Percentiles rank a stretch among this genome's conserved stretches.
Evolutionary conservation across 768 basidiomycete genomes (phyloP).

Genomic region (Mycena olivaceomarginata): DNA sequence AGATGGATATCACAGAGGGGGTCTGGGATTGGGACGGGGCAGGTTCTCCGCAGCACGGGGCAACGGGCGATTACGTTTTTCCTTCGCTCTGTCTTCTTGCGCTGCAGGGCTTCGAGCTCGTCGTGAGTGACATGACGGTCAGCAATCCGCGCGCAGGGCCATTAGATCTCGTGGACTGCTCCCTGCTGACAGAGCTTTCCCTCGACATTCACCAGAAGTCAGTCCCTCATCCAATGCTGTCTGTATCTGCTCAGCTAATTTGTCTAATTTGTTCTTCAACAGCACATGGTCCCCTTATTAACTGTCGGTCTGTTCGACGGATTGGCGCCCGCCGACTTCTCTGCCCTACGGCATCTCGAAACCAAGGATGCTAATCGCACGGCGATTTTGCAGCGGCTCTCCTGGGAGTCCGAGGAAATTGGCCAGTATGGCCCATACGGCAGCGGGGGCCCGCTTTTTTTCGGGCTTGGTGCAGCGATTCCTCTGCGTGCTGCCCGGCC

Average conservation of each 20-base stretch:
- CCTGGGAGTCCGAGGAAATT: slow-evolving; percentile 25
- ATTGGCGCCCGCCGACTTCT: slow-evolving; percentile 29
- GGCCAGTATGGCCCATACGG: not conserved
- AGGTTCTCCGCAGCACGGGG: slow-evolving; percentile 43
- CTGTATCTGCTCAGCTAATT: not conserved
- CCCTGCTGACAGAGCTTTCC: slow-evolving; percentile 35
- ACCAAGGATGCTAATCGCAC: slow-evolving; percentile 36
- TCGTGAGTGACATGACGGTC: slow-evolving; percentile 44
- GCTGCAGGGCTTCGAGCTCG: slow-evolving; percentile 42
- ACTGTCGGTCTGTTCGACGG: slow-evolving; percentile 36
- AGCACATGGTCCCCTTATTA: not conserved
- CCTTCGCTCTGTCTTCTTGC: slow-evolving; percentile 43
- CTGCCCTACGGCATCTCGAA: slow-evolving; percentile 40
- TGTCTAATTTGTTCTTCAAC: not conserved
- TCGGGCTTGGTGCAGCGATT: slow-evolving; percentile 43
- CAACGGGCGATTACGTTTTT: slow-evolving; percentile 36
- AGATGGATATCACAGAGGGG: slow-evolving; percentile 46
- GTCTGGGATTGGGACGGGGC: slow-evolving; percentile 46
- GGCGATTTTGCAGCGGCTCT: slow-evolving; percentile 2
- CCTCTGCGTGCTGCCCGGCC: slow-evolving; percentile 37
- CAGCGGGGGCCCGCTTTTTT: slow-evolving; percentile 31
- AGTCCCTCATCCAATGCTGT: not conserved
- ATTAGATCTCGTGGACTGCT: slow-evolving; percentile 42
- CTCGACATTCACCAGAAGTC: slow-evolving; percentile 43
- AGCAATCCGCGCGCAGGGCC: slow-evolving; percentile 30